phyloP scores from a whole-genome alignment of 768 basidiomycete species.

The Tulasnella sp. region DNA sequence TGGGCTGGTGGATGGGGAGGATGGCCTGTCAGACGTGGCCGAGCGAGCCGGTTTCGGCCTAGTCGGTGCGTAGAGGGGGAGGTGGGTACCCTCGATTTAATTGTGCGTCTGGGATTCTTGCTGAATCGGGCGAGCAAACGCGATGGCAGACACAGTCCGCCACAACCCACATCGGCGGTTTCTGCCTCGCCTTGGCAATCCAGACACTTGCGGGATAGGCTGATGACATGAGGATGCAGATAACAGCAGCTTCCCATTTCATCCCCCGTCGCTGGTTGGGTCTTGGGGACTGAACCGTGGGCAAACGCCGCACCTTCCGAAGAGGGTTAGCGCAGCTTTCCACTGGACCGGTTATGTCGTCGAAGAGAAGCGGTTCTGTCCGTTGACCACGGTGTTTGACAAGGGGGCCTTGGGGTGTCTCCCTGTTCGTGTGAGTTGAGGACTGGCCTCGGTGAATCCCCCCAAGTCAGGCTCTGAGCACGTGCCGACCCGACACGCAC shows the following conservation, averaged over 20 bases:
- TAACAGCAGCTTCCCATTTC: conserved; percentile 9
- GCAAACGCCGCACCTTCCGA: conserved; percentile 3
- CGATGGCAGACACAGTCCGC: conserved; percentile 1
- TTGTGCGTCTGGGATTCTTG: not conserved
- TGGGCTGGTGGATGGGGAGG: not conserved
- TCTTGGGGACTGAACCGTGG: conserved; percentile 6
- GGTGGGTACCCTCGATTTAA: not conserved
- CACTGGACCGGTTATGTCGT: conserved; percentile 9
- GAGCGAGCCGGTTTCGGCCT: conserved; percentile 1
- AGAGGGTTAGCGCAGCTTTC: conserved; percentile 1
- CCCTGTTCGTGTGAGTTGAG: conserved; percentile 10
- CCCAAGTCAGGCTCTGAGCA: conserved; percentile 7
- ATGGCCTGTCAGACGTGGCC: not conserved
- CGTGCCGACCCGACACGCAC: conserved; percentile 21
- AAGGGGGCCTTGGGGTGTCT: not conserved
- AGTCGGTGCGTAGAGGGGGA: not conserved
- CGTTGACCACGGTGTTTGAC: conserved; percentile 13
- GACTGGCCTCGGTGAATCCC: conserved; percentile 17
- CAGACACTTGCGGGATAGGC: not conserved
- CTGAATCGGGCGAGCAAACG: not conserved
- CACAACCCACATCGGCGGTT: conserved; percentile 3
- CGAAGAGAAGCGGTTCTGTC: conserved; percentile 8
- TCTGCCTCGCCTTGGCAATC: conserved; percentile 2
- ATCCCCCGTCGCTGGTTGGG: not conserved
- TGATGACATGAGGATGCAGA: conserved; percentile 6